phyloP scores from a whole-genome alignment of 2,329 filamentous ascomycete species.

The Epichloe coenophiala region DNA sequence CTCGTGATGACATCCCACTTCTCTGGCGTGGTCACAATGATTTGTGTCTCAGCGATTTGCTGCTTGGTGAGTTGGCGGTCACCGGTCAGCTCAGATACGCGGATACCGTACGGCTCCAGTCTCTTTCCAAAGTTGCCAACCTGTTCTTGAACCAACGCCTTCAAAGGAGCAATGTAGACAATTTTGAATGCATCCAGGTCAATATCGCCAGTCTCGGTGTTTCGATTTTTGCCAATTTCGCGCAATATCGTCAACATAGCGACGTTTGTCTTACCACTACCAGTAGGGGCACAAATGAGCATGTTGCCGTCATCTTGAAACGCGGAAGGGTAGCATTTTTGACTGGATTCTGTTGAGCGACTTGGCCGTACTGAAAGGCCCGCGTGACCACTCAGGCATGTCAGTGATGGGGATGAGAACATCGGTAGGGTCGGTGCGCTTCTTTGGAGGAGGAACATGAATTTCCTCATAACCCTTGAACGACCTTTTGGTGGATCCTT shows the following conservation, averaged over 20 bases:
- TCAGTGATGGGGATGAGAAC: constrained; percentile 71
- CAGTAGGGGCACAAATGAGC: constrained; percentile 93
- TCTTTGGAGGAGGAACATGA: constrained; percentile 87
- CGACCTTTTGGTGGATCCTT: constrained; percentile 85
- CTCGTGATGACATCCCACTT: constrained; percentile 99
- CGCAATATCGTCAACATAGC: constrained; percentile 94
- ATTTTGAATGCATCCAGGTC: constrained; percentile 97
- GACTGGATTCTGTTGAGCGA: constrained; percentile 93
- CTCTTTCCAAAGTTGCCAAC: constrained; percentile 94
- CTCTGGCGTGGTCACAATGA: constrained; percentile 96
- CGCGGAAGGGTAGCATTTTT: constrained; percentile 76
- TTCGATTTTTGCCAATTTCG: constrained; percentile 91
- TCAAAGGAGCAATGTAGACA: constrained; percentile 90
- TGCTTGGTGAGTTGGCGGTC: constrained; percentile 97
- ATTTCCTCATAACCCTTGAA: constrained; percentile 99
- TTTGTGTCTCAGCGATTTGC: constrained; percentile 93
- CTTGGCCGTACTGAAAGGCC: constrained; percentile 74
- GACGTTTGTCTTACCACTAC: constrained; percentile 96
- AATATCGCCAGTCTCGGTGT: constrained; percentile 81
- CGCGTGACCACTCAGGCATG: constrained; percentile 82
- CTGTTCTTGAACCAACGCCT: constrained; percentile 93
- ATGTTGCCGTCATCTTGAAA: constrained; percentile 94
- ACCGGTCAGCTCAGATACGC: constrained; percentile 89
- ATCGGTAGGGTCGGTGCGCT: constrained; percentile 68
- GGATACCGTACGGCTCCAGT: constrained; percentile 80